These are phyloP conservation scores for Podospora pseudoanserina DNA, from an alignment of 495 filamentous ascomycete species.

Conservation along the genomic window DNA sequence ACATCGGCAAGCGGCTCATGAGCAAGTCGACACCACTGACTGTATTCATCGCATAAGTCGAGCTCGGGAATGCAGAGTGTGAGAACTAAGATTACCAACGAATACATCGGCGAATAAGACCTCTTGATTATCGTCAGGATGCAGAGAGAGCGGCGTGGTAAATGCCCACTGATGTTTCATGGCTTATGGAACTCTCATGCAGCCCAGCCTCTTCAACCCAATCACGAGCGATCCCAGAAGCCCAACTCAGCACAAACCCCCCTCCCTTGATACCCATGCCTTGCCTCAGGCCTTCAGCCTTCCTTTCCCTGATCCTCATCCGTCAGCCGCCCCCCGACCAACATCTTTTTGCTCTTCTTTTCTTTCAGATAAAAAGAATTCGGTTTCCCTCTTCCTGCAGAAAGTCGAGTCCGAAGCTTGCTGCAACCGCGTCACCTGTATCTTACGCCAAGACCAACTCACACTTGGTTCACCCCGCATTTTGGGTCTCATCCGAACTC, in stretches of 20 bases:
- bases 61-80: neutral
- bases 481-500: neutral
- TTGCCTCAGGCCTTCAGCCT: constrained; percentile 5
- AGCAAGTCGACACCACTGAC: neutral
- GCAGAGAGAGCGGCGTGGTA: neutral
- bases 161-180: constrained; percentile 6
- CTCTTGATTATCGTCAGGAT: neutral
- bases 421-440: neutral
- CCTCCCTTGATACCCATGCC: constrained; percentile 1
- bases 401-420: neutral
- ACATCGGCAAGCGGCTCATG: neutral
- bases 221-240: neutral
- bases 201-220: constrained; percentile 11
- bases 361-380: neutral
- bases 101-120: neutral
- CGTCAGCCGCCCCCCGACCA: neutral
- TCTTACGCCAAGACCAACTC: neutral
- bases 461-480: neutral
- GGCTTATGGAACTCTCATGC: constrained; percentile 3
- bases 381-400: neutral
- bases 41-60: neutral
- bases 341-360: neutral
- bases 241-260: neutral
- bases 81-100: neutral
- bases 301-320: neutral